phyloP scores from a whole-genome alignment of 1,284 basidiomycete species.

The Irpex sp. region DNA sequence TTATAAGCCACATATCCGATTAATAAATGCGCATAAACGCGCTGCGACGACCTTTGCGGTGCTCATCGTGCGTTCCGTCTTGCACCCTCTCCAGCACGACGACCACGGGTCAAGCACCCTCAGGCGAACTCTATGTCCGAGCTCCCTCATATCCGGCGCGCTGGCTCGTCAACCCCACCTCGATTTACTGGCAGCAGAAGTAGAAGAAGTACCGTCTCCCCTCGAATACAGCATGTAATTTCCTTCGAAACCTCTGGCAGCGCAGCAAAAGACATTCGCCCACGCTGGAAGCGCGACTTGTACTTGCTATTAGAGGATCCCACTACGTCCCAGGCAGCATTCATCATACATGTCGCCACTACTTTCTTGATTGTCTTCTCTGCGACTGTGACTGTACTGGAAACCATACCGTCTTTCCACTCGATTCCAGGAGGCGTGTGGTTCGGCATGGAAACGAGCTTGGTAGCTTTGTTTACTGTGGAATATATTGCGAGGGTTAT shows the following conservation, averaged over 20 bases:
- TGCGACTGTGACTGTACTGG: slow-evolving; percentile 76
- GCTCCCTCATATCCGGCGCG: neutral
- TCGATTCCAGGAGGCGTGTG: slow-evolving; percentile 63
- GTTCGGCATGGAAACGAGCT: slow-evolving; percentile 75
- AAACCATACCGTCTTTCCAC: slow-evolving; percentile 81
- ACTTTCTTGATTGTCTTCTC: slow-evolving; percentile 64
- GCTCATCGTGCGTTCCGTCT: neutral
- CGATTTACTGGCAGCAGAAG: slow-evolving; percentile 2
- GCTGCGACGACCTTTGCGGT: neutral
- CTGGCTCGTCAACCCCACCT: slow-evolving; percentile 1
- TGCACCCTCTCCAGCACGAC: neutral
- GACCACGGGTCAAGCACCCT: neutral
- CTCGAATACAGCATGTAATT: slow-evolving; percentile 11
- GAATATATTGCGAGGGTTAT: slow-evolving; percentile 66
- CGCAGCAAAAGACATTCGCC: slow-evolving; percentile 32
- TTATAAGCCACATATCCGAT: neutral
- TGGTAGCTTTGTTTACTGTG: slow-evolving; percentile 79
- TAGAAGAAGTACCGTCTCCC: neutral
- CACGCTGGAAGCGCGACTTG: slow-evolving; percentile 52
- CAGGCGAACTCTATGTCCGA: neutral
- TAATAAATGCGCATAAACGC: neutral
- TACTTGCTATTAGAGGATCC: slow-evolving; percentile 64
- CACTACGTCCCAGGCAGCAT: slow-evolving; percentile 59
- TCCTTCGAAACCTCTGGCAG: slow-evolving; percentile 20
- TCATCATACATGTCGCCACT: slow-evolving; percentile 57